Base-by-base conservation (phyloP, 257 asterid genomes). In the Capsicum baccatum region DNA sequence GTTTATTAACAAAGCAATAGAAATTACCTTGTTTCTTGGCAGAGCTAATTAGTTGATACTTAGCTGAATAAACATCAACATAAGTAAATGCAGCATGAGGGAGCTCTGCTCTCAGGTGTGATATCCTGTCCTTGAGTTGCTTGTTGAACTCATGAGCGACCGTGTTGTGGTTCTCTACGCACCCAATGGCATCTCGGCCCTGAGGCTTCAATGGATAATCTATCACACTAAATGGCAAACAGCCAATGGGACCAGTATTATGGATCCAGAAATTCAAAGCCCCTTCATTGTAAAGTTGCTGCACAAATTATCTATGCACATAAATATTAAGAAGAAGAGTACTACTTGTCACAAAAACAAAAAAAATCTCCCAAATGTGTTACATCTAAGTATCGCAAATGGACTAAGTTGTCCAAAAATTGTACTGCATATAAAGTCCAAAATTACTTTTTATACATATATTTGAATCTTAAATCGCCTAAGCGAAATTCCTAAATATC, bases 201-300 rank as follows among this genome's bases (percentile, higher is more conserved):
- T 60, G 85, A 82, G 82, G 90, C 80, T 83, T 88, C 63, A 13
- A n/a, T 74, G 19, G 85, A 84, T 83, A 86, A 83, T 86, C 54
- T 76, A 83, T 87, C 74, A 84, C 83, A 64, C 82, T 81, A 9
- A 7, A 12, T 3, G 94, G 92, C 42, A 89, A 81, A 76, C 92
- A 91, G 35, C 94, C 94, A n/a, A 91, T 62, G 9, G 94, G 94
- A 4, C 94, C 91, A 8, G 89, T 91, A 86, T 89, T 91, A 47
- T 91, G 94, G 58, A 91, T 83, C 94, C 92, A 89, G 8, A 91
- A 89, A 70, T 88, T 86, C 71, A 87, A 85, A 3, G 92, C 94
- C 16, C 94, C 94, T 83, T 85, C 87, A 8, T 55, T 15, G 64
- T 88, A 86, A 2, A 91, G 79, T 39, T 21, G 58, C 94, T 91